Evolutionary conservation across 176 grass and related monocot species (phyloP), one percentile per base, ranked within the genome.

Genomic region (Zizania latifolia): DNA sequence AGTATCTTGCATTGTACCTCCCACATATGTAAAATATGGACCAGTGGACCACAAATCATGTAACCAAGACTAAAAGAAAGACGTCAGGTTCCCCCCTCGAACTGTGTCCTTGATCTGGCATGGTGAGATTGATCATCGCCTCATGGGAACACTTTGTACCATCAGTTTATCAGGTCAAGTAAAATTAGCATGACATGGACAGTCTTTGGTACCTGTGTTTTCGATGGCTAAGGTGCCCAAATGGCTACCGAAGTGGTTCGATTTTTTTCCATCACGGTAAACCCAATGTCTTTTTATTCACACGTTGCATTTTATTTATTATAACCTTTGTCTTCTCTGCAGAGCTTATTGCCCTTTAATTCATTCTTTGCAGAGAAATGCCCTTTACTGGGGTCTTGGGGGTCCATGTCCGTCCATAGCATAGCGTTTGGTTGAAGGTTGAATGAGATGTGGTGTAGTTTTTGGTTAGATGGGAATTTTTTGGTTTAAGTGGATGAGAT

Each of bases 1-100:
- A 69, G 37, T 70, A 62, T 88, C 29, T 59, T 88, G 43, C 74
- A 73, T 40, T 55, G 38, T 79, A 44, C n/a, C 34, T 32, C 32
- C 33, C 8, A 38, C 11, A 21, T 72, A 58, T 82, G 65, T 82
- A n/a, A 65, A 57, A 71, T 63, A 31, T n/a, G n/a, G n/a, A n/a
- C n/a, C n/a, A n/a, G n/a, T 60, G 60, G 68, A 67, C 75, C 51
- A 55, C 57, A 12, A 19, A 59, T 44, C 32, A 35, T 17, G 62
- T 79, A 39, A 60, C 8, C 15, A 4, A 70, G 40, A 69, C 72
- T 17, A n/a, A 23, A 22, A 38, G 29, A 35, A 84, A 76, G 35
- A 78, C 33, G 33, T 11, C 57, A 62, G 38, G 34, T 41, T 44
- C n/a, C 61, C 21, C 22, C 64, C 33, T 62, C 17, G 15, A 24